Conservation (phyloP, 768 basidiomycete species). For the Leccinum pellstonianum region DNA sequence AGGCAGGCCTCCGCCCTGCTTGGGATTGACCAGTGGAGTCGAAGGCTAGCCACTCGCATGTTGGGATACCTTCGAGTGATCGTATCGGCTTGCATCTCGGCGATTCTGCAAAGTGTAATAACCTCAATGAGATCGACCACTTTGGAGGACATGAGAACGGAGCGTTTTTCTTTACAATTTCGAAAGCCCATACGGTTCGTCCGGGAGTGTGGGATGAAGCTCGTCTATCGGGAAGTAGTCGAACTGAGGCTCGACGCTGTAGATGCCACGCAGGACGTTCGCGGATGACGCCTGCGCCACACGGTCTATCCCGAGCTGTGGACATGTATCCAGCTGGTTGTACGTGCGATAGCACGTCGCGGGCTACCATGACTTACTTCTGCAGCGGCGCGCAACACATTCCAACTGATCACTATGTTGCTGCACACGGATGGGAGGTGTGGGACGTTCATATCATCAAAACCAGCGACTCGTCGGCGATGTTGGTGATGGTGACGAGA, state of each 20-base stretch:
- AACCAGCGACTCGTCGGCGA: background rate
- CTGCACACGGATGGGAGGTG: slow-evolving; percentile 31
- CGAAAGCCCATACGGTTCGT: background rate
- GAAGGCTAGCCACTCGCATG: background rate
- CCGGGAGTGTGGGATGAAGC: background rate
- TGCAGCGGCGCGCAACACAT: slow-evolving; percentile 62
- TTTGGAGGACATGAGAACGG: too few species aligned
- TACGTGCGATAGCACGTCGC: background rate
- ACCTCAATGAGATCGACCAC: background rate
- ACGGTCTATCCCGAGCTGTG: background rate
- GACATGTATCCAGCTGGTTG: background rate
- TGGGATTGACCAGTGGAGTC: background rate
- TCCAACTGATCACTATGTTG: slow-evolving; percentile 72
- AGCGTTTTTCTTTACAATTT: background rate
- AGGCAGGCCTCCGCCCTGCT: background rate
- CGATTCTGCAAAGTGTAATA: background rate
- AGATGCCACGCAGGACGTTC: background rate
- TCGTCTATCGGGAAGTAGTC: background rate
- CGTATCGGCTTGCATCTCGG: background rate
- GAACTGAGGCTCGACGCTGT: background rate
- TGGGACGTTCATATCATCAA: background rate
- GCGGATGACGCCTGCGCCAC: slow-evolving; percentile 56
- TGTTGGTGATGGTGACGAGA: background rate
- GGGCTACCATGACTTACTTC: slow-evolving; percentile 41
- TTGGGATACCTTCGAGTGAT: background rate